Base-by-base conservation (phyloP, 495 filamentous ascomycete genomes). In the Elasticomyces elasticus region DNA sequence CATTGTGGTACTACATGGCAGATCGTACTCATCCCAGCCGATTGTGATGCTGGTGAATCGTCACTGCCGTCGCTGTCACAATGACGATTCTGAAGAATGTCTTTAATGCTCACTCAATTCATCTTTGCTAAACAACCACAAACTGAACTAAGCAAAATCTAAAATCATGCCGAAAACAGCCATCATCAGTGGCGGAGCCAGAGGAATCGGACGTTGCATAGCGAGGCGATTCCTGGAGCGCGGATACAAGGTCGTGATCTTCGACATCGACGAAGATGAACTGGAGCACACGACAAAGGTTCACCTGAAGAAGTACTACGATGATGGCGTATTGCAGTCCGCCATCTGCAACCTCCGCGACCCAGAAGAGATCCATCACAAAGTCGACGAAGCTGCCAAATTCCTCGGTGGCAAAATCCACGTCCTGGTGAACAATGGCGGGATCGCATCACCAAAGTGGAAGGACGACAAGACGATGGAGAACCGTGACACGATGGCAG, bases 181-280 rank as follows among this genome's bases (percentile, higher is more conserved):
- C 35, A 40, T 40, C 35, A 40, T 40, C 35, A 40, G 35, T 15
- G 35, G 35, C 35, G 35, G 35, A 40, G 35, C 35, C 5, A 40
- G 35, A 40, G 35, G 35, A 5, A 40, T 40, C 19, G 35, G 35
- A 40, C 35, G 35, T 4, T 40, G 35, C 35, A n/a, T 40, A 17
- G 35, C 19, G 19, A 12, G 35, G 2, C 4, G 35, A 17, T 40
- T 40, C 35, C 19, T 5, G 5, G 35, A 40, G 35, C 13, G 45
- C 1, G 58, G 63, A 23, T 41, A 67, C 52, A 27, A 33, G 1
- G 52, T 67, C 52, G 54, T 55, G 55, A 55, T 62, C 40, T 41
- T 67, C 45, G 62, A 67, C 51, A 59, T 62, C 40, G 48, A 52
- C 25, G 41, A 25, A 24, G 52, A 56, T 12, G 56, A 61, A 24